Conservation (phyloP, 2,329 filamentous ascomycete species). For the Seiridium unicorne region DNA sequence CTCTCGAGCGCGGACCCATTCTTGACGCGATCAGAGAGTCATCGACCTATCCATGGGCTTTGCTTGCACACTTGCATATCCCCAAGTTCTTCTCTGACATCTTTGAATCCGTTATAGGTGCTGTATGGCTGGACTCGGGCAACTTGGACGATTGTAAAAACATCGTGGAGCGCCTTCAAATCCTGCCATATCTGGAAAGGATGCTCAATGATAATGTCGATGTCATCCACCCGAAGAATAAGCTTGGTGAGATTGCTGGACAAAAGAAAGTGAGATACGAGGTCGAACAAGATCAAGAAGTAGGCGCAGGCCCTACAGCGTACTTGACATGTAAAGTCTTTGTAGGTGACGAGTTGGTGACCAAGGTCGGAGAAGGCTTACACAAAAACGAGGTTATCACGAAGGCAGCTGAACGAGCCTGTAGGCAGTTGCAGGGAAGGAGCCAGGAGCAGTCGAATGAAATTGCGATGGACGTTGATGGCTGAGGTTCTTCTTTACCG, state of each 20-base stretch:
- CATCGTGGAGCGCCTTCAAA: slow-evolving; percentile 62
- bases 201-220: slow-evolving; percentile 60
- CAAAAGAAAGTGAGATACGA: slow-evolving; percentile 53
- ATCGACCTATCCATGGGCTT: slow-evolving; percentile 71
- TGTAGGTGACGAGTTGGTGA: slow-evolving; percentile 46
- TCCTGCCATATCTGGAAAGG: slow-evolving; percentile 61
- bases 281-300: slow-evolving; percentile 24
- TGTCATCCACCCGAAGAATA: slow-evolving; percentile 65
- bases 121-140: slow-evolving; percentile 79
- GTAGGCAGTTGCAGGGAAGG: not conserved
- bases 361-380: slow-evolving; percentile 42
- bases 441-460: not conserved
- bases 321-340: slow-evolving; percentile 45
- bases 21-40: slow-evolving; percentile 46
- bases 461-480: not conserved
- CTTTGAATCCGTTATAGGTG: slow-evolving; percentile 77
- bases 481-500: not conserved
- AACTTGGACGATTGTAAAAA: slow-evolving; percentile 55
- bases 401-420: slow-evolving; percentile 52
- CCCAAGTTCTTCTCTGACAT: slow-evolving; percentile 84
- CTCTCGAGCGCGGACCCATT: slow-evolving; percentile 47
- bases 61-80: slow-evolving; percentile 62
- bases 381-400: slow-evolving; percentile 52
- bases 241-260: slow-evolving; percentile 57
- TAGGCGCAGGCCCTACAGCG: not conserved